These are phyloP conservation scores for Phaeosphaeria sp. DNA, from an alignment of 2,329 filamentous ascomycete genomes.

Conservation along the genomic window DNA sequence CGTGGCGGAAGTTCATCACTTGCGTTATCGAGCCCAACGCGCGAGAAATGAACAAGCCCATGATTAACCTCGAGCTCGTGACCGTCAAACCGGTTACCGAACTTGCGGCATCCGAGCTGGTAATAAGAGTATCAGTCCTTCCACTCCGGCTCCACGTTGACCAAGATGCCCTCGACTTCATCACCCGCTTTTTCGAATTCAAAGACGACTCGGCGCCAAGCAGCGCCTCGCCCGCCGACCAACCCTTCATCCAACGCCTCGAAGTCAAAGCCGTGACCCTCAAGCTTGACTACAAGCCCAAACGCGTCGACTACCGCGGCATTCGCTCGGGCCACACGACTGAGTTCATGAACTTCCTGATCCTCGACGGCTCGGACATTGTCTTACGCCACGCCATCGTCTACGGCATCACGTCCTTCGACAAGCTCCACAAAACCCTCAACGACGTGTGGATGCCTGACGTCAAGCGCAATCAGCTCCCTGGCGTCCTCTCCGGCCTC, in stretches of 20 bases:
- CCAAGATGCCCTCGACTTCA: slow-evolving; percentile 95
- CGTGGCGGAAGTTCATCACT: slow-evolving; percentile 97
- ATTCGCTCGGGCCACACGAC: slow-evolving; percentile 92
- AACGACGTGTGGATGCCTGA: slow-evolving; percentile 98
- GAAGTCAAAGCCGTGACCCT: slow-evolving; percentile 85
- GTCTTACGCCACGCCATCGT: slow-evolving; percentile 87
- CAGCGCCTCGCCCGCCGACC: slow-evolving; percentile 66
- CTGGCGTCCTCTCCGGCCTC: slow-evolving; percentile 84
- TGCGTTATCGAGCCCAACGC: slow-evolving; percentile 89
- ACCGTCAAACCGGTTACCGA: slow-evolving; percentile 87
- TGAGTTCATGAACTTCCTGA: slow-evolving; percentile 98
- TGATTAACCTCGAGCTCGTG: slow-evolving; percentile 88
- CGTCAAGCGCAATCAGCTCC: slow-evolving; percentile 86
- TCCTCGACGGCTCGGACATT: slow-evolving; percentile 87
- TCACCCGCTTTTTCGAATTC: slow-evolving; percentile 97
- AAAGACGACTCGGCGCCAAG: slow-evolving; percentile 73
- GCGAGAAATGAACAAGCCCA: slow-evolving; percentile 83
- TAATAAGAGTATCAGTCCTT: slow-evolving; percentile 78
- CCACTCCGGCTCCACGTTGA: slow-evolving; percentile 93
- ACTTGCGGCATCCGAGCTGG: slow-evolving; percentile 86
- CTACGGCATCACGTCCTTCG: slow-evolving; percentile 90
- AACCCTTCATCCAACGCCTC: slow-evolving; percentile 86
- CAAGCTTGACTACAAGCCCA: slow-evolving; percentile 95
- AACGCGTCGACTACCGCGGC: slow-evolving; percentile 94
- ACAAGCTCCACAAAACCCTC: slow-evolving; percentile 84